Evolutionary conservation across 495 filamentous ascomycete species (phyloP).

Genomic region (Penicillium robsamsonii): DNA sequence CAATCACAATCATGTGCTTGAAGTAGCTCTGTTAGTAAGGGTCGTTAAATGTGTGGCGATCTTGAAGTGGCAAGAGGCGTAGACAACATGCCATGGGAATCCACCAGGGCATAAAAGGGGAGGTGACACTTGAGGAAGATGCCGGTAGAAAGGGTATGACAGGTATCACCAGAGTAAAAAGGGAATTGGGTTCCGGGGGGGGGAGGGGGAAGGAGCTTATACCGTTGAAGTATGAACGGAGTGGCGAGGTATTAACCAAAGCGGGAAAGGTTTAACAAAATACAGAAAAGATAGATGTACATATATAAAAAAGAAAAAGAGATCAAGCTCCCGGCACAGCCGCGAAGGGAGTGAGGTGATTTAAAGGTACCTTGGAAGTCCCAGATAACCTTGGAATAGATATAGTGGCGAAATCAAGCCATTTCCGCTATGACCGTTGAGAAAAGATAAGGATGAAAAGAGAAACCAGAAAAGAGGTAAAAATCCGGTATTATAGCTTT

Average conservation of each 20-base stretch:
- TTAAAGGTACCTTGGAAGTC: conserved; percentile 18
- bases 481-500: conserved; percentile 10
- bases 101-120: conserved; percentile 1
- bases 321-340: conserved; percentile 7
- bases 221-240: conserved; percentile 17
- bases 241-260: conserved; percentile 7
- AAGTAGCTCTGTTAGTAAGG: neutral
- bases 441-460: conserved; percentile 9
- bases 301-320: neutral
- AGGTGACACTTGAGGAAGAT: conserved; percentile 25
- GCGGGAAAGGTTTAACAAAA: conserved; percentile 9
- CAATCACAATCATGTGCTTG: conserved; percentile 11
- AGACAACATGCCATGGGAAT: conserved; percentile 13
- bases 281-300: conserved; percentile 14
- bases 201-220: conserved; percentile 22
- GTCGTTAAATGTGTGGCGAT: conserved; percentile 19
- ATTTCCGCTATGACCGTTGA: conserved; percentile 25
- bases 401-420: conserved; percentile 23
- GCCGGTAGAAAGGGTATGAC: conserved; percentile 29
- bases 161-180: conserved; percentile 27
- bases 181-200: conserved; percentile 10
- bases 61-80: conserved; percentile 5
- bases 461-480: conserved; percentile 5
- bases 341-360: conserved; percentile 19
- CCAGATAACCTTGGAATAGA: conserved; percentile 19